Evolutionary conservation across 2,329 filamentous ascomycete genomes (phyloP).

Genomic region (Microcyclosporella mali): DNA sequence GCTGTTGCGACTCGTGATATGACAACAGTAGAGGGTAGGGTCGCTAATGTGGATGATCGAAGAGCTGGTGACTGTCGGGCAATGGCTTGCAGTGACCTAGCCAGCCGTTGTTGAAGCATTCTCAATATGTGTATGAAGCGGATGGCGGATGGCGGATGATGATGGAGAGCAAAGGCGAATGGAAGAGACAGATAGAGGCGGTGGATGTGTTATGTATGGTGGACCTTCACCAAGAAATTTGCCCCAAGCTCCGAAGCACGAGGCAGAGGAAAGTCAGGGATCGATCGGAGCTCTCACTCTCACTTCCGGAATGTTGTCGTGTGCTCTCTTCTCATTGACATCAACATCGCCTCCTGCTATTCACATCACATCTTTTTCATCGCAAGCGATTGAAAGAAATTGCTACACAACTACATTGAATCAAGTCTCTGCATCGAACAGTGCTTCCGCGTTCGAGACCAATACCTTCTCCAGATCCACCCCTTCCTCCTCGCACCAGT

Average conservation of each 20-base stretch:
- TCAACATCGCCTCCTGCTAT: too few species aligned
- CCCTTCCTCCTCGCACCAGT: slow-evolving; percentile 46
- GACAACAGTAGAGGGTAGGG: slow-evolving; percentile 22
- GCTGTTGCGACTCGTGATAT: slow-evolving; percentile 24
- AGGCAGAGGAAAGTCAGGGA: too few species aligned
- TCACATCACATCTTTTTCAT: neutral
- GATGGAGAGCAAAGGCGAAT: too few species aligned
- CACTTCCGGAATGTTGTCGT: too few species aligned
- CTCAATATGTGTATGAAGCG: slow-evolving; percentile 7
- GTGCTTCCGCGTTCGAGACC: slow-evolving; percentile 49
- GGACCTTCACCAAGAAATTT: too few species aligned
- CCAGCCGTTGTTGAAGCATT: slow-evolving; percentile 48
- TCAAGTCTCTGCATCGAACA: slow-evolving; percentile 31
- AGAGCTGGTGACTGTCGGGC: slow-evolving; percentile 20
- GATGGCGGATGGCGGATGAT: neutral
- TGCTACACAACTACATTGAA: neutral
- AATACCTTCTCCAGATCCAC: slow-evolving; percentile 48
- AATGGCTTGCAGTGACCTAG: slow-evolving; percentile 42
- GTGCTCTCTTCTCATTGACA: too few species aligned
- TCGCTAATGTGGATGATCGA: slow-evolving; percentile 29
- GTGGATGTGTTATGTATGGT: too few species aligned
- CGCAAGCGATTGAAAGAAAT: neutral
- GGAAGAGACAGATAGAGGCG: too few species aligned
- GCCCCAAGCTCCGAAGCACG: too few species aligned
- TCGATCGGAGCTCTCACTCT: too few species aligned